These are phyloP conservation scores for Inonotus obliquus DNA, from an alignment of 1,284 basidiomycete genomes.

Conservation along the genomic window DNA sequence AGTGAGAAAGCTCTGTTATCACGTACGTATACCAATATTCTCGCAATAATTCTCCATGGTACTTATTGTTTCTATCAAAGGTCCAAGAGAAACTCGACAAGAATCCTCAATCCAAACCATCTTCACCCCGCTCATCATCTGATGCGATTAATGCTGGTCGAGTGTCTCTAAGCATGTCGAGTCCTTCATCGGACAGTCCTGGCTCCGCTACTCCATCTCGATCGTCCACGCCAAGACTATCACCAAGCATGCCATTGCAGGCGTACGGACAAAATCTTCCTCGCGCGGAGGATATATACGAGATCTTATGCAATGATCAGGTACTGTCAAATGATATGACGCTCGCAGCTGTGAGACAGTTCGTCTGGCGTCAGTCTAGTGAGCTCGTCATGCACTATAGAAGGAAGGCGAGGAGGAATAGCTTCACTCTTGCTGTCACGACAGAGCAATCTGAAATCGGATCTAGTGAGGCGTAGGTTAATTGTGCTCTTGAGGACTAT, in stretches of 20 bases:
- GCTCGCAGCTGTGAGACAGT: slow-evolving; percentile 84
- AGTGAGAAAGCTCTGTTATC: slow-evolving; percentile 76
- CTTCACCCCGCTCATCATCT: slow-evolving; percentile 38
- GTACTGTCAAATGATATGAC: slow-evolving; percentile 83
- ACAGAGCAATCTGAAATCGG: background rate
- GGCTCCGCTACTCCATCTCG: slow-evolving; percentile 4
- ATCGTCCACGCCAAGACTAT: slow-evolving; percentile 9
- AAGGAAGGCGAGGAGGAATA: slow-evolving; percentile 33
- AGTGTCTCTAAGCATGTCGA: background rate
- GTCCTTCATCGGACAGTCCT: background rate
- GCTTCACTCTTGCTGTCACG: background rate
- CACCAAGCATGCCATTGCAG: slow-evolving; percentile 3
- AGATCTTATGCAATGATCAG: slow-evolving; percentile 83
- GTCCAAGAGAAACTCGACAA: slow-evolving; percentile 85
- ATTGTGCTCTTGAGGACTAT: background rate
- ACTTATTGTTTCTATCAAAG: slow-evolving; percentile 32
- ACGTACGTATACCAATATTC: slow-evolving; percentile 50
- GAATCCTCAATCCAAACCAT: slow-evolving; percentile 29
- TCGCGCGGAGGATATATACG: slow-evolving; percentile 72
- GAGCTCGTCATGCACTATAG: slow-evolving; percentile 86
- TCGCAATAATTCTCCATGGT: background rate
- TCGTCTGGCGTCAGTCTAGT: slow-evolving; percentile 75
- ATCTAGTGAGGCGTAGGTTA: background rate
- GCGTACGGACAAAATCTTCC: slow-evolving; percentile 22
- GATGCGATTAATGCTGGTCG: slow-evolving; percentile 27